Evolutionary conservation across 345 rosid genomes (phyloP).

Genomic region (Eucalyptus marginata): DNA sequence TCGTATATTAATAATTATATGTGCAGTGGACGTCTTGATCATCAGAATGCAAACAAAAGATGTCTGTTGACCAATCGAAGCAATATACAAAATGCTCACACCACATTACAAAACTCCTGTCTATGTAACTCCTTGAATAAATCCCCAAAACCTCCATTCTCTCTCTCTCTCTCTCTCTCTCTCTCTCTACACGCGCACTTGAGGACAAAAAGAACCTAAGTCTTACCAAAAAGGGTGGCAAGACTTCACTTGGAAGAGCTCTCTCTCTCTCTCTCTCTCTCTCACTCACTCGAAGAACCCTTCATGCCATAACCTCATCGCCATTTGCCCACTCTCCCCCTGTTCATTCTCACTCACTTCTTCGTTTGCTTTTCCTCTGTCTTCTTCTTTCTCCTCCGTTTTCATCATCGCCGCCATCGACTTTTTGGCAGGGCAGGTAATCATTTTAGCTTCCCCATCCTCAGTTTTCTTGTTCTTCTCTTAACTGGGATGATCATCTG

Average conservation of each 20-base stretch:
- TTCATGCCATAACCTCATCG: no score
- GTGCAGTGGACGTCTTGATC: not conserved
- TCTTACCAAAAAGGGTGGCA: not conserved
- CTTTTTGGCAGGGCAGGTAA: not conserved
- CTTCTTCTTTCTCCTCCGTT: not conserved
- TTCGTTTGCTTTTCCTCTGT: not conserved
- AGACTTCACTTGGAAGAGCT: not conserved
- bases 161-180: not conserved
- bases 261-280: not conserved
- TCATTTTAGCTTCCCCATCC: not conserved
- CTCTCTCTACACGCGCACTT: not conserved
- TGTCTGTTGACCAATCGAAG: not conserved
- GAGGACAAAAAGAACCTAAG: not conserved
- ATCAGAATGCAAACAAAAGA: not conserved
- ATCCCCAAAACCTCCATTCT: not conserved
- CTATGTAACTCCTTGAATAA: not conserved
- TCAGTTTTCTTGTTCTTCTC: not conserved
- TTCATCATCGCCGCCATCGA: not conserved
- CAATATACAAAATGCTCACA: not conserved
- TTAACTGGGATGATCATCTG: not conserved
- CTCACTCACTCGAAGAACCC: no score
- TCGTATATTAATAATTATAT: no score
- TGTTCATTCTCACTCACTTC: no score
- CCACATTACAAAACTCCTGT: not conserved
- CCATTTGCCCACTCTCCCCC: no score